Evolutionary conservation across 2,329 filamentous ascomycete genomes (phyloP).

Genomic region (Mycogone perniciosa): DNA sequence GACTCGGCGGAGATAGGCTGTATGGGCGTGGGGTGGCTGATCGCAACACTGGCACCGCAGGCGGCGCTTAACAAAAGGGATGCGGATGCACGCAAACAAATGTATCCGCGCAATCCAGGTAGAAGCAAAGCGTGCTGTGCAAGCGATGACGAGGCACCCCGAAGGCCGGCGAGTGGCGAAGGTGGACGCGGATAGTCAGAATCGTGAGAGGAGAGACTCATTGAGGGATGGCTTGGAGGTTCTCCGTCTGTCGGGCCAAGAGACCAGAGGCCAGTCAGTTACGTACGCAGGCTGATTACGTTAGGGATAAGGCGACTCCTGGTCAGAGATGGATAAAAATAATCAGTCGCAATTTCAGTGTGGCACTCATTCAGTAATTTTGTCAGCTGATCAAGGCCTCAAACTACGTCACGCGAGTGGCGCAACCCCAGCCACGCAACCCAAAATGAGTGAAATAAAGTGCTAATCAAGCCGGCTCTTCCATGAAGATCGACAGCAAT

Average conservation of each 20-base stretch:
- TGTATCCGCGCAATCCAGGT: not conserved
- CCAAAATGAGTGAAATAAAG: no score
- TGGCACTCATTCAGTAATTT: not conserved
- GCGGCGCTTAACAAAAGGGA: slow-evolving; percentile 6
- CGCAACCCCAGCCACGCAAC: no score
- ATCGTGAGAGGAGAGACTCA: not conserved
- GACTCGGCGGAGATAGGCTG: not conserved
- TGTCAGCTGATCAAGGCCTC: not conserved
- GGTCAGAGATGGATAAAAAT: not conserved
- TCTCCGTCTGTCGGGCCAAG: slow-evolving; percentile 4
- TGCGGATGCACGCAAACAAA: not conserved
- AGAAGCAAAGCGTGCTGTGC: not conserved
- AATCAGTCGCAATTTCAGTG: not conserved
- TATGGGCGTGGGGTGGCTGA: slow-evolving; percentile 8
- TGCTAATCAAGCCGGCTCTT: no score
- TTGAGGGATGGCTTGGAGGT: slow-evolving; percentile 3
- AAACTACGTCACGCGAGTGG: no score
- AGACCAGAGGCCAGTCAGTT: slow-evolving; percentile 4
- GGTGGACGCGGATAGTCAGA: not conserved
- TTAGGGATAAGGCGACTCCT: slow-evolving; percentile 1
- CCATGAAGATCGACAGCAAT: no score
- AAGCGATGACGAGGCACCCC: not conserved
- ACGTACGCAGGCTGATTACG: slow-evolving; percentile 12
- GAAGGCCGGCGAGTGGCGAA: slow-evolving; percentile 2
- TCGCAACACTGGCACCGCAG: slow-evolving; percentile 6